Evolutionary conservation across 2,329 filamentous ascomycete genomes (phyloP), one percentile per base, ranked within the genome.

Genomic region (Claviceps maximensis): DNA sequence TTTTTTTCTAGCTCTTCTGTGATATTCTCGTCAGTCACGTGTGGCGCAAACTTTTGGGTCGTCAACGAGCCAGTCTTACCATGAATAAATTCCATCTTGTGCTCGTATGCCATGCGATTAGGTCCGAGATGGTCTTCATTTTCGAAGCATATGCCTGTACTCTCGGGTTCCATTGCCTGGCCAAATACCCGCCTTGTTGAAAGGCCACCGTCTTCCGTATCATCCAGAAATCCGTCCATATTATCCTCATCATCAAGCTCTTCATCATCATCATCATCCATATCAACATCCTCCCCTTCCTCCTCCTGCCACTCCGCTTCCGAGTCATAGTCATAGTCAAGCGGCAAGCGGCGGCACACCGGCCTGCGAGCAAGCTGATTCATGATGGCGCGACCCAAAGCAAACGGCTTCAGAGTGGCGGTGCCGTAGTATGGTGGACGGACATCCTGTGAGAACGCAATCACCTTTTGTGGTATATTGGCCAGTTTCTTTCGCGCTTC

Each of bases 181-280:
- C 79, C 61, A 78, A 69, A 83, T 67, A 65, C 78, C 71, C 73
- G 79, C 77, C 66, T 74, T 58, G 69, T 73, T 64, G 23, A 45
- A 13, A 68, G 70, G 55, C 71, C 78, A 62, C 67, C 63, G 56
- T 93, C 87, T 51, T 94, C 87, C 6, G 87, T 87, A 60, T 94
- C 88, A 59, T 95, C 90, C 1, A 96, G 74, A 62, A 96, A 96
- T 19, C 83, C 90, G 4, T 89, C 87, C 83, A 95, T 86, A 55
- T 94, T 89, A 17, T 87, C 86, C n/a, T 82, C 84, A 53, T 86
- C 85, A 54, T 86, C 85, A 0, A 74, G 58, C n/a, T 78, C 90
- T 73, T 77, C 89, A 71, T 78, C 79, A 27, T 77, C 79, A 29
- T 77, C 76, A 9, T 86, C 83, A 21, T 86, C 84, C 27, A 83